Conservation (phyloP, 805 yeast genomes). For the Wickerhamomyces tratensis region DNA sequence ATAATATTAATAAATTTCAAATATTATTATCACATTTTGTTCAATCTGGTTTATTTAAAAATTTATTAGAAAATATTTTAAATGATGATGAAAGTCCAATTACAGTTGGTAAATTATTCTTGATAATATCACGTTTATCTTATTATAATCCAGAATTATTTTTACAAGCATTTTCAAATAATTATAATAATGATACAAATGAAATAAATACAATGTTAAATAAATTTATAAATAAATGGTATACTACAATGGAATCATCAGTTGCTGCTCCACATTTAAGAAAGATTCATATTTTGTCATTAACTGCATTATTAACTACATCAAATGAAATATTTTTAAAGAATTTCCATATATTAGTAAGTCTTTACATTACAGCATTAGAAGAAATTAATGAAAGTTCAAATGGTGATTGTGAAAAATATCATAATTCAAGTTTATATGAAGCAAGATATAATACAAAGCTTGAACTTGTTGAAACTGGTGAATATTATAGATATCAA, state of each 20-base stretch:
- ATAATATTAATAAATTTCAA: slow-evolving; percentile 11
- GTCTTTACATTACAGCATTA: slow-evolving; percentile 41
- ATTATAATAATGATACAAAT: slow-evolving; percentile 16
- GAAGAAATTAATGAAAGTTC: slow-evolving; percentile 66
- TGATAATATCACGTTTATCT: slow-evolving; percentile 25
- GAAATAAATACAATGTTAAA: slow-evolving; percentile 16
- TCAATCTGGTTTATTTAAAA: slow-evolving; percentile 18
- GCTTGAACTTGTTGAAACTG: slow-evolving; percentile 19
- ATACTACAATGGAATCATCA: slow-evolving; percentile 36
- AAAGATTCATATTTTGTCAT: slow-evolving; percentile 57
- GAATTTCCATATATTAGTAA: slow-evolving; percentile 23
- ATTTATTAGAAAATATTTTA: slow-evolving; percentile 18
- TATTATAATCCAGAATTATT: slow-evolving; percentile 21
- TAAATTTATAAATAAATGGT: slow-evolving; percentile 26
- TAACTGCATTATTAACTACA: slow-evolving; percentile 39
- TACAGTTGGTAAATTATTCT: slow-evolving; percentile 22
- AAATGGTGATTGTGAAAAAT: slow-evolving; percentile 46
- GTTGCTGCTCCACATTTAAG: slow-evolving; percentile 69
- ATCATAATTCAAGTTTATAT: slow-evolving; percentile 32
- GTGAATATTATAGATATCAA: slow-evolving; percentile 35
- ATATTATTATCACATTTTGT: slow-evolving; percentile 12
- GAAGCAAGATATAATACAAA: slow-evolving; percentile 18
- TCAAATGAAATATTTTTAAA: slow-evolving; percentile 20
- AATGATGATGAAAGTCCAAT: slow-evolving; percentile 23
- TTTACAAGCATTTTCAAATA: slow-evolving; percentile 17